phyloP scores from a whole-genome alignment of 352 stramenopile species.

The Phytophthora constricta region DNA sequence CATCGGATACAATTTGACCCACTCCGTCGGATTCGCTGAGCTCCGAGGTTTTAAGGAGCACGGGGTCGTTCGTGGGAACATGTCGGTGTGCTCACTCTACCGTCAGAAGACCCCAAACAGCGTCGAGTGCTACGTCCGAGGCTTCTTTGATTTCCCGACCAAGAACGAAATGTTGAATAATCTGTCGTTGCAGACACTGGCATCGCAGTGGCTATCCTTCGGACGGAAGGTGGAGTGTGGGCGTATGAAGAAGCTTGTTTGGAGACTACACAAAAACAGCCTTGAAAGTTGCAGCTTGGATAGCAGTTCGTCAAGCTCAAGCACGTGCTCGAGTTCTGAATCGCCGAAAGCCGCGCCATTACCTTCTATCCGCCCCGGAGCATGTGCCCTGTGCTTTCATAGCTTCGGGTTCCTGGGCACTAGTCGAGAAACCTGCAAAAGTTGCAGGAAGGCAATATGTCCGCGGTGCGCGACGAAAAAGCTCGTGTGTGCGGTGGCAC shows the following conservation, averaged over 20 bases:
- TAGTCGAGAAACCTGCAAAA: conserved; percentile 30
- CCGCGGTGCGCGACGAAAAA: conserved; percentile 36
- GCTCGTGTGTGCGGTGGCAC: conserved; percentile 21
- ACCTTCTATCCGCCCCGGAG: conserved; percentile 7
- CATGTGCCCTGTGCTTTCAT: conserved; percentile 26
- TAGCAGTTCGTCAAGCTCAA: conserved; percentile 1
- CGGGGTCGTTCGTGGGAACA: conserved; percentile 52
- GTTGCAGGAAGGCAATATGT: conserved; percentile 29
- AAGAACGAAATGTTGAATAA: conserved; percentile 49
- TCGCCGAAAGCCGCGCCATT: background rate
- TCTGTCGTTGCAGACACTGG: conserved; percentile 44
- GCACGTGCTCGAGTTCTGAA: background rate
- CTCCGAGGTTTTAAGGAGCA: conserved; percentile 43
- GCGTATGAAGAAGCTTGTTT: conserved; percentile 63
- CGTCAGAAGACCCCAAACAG: conserved; percentile 48
- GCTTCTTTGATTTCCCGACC: conserved; percentile 59
- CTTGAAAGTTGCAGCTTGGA: conserved; percentile 4
- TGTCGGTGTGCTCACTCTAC: conserved; percentile 60
- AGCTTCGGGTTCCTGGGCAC: conserved; percentile 27
- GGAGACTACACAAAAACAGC: conserved; percentile 42
- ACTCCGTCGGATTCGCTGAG: conserved; percentile 63
- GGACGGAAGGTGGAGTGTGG: conserved; percentile 40
- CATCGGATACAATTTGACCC: conserved; percentile 59
- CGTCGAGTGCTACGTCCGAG: conserved; percentile 56
- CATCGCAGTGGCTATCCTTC: conserved; percentile 44